A percentile compares a stretch with the other conserved stretches of the same genome.
phyloP scores from a whole-genome alignment of 768 basidiomycete genomes.

The Clavaria fumosa region DNA sequence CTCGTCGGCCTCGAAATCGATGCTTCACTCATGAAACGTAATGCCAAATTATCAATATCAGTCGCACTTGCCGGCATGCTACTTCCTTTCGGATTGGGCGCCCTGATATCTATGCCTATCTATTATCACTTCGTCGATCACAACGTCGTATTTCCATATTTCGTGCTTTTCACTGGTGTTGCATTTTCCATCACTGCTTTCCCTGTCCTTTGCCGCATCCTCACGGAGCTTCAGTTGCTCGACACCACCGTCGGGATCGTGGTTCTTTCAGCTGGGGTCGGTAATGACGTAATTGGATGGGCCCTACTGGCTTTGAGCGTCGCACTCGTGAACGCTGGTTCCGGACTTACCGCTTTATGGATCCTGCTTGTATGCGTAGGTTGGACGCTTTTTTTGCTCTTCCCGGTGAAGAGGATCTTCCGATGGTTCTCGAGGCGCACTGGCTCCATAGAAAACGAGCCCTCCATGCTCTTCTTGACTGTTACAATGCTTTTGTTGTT shows the following conservation, averaged over 20 bases:
- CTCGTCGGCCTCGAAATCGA: constrained; percentile 92
- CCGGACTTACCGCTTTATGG: constrained; percentile 73
- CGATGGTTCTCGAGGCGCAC: constrained; percentile 62
- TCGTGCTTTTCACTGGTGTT: constrained; percentile 89
- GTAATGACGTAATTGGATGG: constrained; percentile 82
- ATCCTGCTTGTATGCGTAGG: constrained; percentile 68
- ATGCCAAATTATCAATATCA: constrained; percentile 47
- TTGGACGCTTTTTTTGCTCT: constrained; percentile 64
- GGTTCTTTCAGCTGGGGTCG: constrained; percentile 85
- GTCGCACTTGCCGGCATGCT: constrained; percentile 76
- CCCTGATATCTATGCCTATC: constrained; percentile 43
- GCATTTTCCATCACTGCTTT: constrained; percentile 84
- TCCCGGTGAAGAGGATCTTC: constrained; percentile 46
- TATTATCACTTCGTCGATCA: constrained; percentile 62
- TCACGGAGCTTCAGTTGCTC: constrained; percentile 82
- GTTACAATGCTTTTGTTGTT: constrained; percentile 67
- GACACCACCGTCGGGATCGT: constrained; percentile 88
- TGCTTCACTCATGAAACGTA: constrained; percentile 55
- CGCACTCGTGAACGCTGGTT: constrained; percentile 79
- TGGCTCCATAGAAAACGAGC: constrained; percentile 69
- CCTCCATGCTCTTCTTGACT: constrained; percentile 84
- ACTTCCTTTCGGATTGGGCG: constrained; percentile 79
- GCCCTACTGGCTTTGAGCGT: constrained; percentile 77
- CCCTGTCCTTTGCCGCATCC: constrained; percentile 73
- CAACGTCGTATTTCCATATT: constrained; percentile 63